phyloP scores from a whole-genome alignment of 805 yeast species.

The Nematodospora valgi region DNA sequence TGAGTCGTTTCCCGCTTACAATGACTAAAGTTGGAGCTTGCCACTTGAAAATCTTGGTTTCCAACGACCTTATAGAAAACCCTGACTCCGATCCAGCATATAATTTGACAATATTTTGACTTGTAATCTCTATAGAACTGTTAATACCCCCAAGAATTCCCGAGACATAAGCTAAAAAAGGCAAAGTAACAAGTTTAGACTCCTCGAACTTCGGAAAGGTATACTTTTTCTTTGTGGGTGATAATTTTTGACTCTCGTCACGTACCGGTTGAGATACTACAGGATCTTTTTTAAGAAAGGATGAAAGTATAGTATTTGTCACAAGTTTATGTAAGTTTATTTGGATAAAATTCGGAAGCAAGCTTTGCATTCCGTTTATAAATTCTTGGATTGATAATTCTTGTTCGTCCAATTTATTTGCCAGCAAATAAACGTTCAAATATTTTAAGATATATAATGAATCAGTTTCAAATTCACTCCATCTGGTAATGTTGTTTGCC shows the following conservation, averaged over 20 bases:
- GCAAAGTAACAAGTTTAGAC: constrained; percentile 39
- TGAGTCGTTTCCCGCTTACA: constrained; percentile 59
- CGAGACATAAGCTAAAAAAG: constrained; percentile 38
- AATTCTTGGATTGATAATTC: constrained; percentile 17
- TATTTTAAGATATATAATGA: constrained; percentile 48
- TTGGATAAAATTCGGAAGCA: constrained; percentile 13
- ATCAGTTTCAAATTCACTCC: constrained; percentile 41
- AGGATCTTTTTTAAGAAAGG: constrained; percentile 1
- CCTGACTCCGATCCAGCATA: constrained; percentile 77
- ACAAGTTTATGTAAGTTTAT: constrained; percentile 4
- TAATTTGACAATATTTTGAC: constrained; percentile 52
- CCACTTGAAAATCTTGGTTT: constrained; percentile 84
- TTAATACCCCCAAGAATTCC: constrained; percentile 22
- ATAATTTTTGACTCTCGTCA: not conserved
- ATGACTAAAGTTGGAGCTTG: constrained; percentile 77
- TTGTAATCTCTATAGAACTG: constrained; percentile 35
- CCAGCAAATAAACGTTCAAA: constrained; percentile 39
- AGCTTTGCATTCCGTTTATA: constrained; percentile 12
- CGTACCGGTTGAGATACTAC: not conserved
- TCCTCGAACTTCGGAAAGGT: constrained; percentile 10
- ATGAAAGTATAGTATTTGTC: constrained; percentile 1
- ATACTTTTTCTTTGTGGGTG: constrained; percentile 1
- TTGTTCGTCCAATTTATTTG: constrained; percentile 6
- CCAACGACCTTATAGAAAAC: constrained; percentile 83
- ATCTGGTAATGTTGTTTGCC: constrained; percentile 22